phyloP scores from a whole-genome alignment of 1,284 basidiomycete genomes.

The Xerocomus cyaneibrunnescens region DNA sequence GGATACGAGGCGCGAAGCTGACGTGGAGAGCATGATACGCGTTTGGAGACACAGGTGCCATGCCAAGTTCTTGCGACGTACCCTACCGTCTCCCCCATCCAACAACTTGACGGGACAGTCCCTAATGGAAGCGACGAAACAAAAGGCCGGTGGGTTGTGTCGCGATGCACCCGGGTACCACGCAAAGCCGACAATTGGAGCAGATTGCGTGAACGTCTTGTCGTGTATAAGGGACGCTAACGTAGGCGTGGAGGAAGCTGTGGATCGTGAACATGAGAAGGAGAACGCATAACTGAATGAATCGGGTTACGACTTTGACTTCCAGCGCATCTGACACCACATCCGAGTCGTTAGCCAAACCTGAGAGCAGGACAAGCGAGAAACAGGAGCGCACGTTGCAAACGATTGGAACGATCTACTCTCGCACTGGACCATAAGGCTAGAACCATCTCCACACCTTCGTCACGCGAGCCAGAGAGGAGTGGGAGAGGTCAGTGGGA shows the following conservation, averaged over 20 bases:
- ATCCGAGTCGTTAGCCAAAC: neutral
- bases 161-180: constrained; percentile 81
- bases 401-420: constrained; percentile 54
- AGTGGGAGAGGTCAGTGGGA: neutral
- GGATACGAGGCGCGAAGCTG: constrained; percentile 74
- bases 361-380: neutral
- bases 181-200: constrained; percentile 68
- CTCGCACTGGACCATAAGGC: constrained; percentile 60
- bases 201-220: constrained; percentile 50
- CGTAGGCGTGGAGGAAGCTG: neutral
- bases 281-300: neutral
- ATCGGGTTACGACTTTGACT: constrained; percentile 10
- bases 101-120: constrained; percentile 82
- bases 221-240: constrained; percentile 8
- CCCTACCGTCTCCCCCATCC: constrained; percentile 75
- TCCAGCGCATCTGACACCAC: neutral
- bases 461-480: neutral
- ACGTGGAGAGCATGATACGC: neutral
- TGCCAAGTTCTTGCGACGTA: constrained; percentile 36
- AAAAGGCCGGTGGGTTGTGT: constrained; percentile 62
- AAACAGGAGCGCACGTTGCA: constrained; percentile 11
- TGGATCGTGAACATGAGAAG: neutral
- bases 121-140: constrained; percentile 77
- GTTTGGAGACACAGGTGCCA: neutral
- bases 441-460: constrained; percentile 68